Evolutionary conservation across 148 eudicot genomes (phyloP).

Genomic region (Chenopodium quinoa): DNA sequence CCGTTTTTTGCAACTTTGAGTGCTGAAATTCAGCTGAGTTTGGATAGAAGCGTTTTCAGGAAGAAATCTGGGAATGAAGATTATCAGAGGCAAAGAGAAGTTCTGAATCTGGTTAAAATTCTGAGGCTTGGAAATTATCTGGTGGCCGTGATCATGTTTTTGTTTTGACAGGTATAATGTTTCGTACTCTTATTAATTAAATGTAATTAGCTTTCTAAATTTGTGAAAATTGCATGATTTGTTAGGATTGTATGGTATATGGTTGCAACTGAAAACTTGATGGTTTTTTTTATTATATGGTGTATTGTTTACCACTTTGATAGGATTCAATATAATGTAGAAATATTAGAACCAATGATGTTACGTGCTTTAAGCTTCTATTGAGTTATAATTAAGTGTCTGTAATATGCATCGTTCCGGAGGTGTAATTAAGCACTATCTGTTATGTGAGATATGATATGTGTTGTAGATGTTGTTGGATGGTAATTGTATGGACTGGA

Average conservation of each 20-base stretch:
- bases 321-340: too few species aligned
- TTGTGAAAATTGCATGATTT: not conserved
- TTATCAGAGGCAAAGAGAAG: slow-evolving; percentile 71
- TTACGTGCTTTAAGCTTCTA: slow-evolving; percentile 9
- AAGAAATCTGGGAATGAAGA: slow-evolving; percentile 80
- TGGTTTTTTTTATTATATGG: too few species aligned
- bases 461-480: too few species aligned
- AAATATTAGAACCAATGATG: not conserved
- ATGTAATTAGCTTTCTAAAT: not conserved
- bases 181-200: not conserved
- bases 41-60: slow-evolving; percentile 63
- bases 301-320: too few species aligned
- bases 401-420: too few species aligned
- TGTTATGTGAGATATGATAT: too few species aligned
- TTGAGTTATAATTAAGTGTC: not conserved
- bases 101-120: slow-evolving; percentile 63
- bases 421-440: too few species aligned
- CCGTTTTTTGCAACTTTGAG: slow-evolving; percentile 92
- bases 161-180: slow-evolving; percentile 74
- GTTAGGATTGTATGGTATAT: not conserved
- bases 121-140: slow-evolving; percentile 75
- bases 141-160: slow-evolving; percentile 95
- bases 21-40: slow-evolving; percentile 80
- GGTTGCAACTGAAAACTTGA: not conserved
- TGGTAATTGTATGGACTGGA: too few species aligned